A percentile compares a stretch with the other conserved stretches of the same genome.
phyloP scores from a whole-genome alignment of 2,329 filamentous ascomycete genomes.

The Verticillium nonalfalfae region DNA sequence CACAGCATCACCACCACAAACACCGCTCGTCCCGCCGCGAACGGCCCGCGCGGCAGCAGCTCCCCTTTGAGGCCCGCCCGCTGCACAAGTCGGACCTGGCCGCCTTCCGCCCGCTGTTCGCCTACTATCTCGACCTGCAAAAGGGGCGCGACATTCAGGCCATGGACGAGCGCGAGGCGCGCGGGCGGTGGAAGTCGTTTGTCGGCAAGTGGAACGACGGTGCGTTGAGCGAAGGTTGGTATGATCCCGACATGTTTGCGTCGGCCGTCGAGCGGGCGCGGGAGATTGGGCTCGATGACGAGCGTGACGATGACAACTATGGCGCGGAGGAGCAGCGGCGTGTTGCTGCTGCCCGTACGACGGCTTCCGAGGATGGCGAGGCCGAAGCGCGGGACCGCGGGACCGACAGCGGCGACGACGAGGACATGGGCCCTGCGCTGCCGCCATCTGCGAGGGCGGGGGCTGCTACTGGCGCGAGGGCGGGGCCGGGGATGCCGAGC shows the following conservation, averaged over 20 bases:
- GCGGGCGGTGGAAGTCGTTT: constrained; percentile 91
- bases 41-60: constrained; percentile 14
- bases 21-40: background rate
- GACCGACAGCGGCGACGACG: constrained; percentile 42
- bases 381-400: constrained; percentile 11
- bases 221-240: constrained; percentile 87
- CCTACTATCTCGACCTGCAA: constrained; percentile 81
- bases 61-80: constrained; percentile 61
- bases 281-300: constrained; percentile 13
- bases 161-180: constrained; percentile 68
- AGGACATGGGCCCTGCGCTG: constrained; percentile 50
- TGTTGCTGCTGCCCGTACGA: too few relatives aligned
- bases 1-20: too few relatives aligned
- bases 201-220: constrained; percentile 85
- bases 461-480: constrained; percentile 8
- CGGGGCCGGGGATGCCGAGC: constrained; percentile 61
- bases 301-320: background rate
- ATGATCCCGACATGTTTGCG: constrained; percentile 67
- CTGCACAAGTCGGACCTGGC: constrained; percentile 65
- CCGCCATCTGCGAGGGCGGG: constrained; percentile 16
- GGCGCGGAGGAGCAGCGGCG: too few relatives aligned
- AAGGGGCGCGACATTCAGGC: constrained; percentile 66
- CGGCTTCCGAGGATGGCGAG: background rate
- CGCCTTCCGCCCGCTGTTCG: constrained; percentile 65
- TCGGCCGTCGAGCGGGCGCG: constrained; percentile 23